These are phyloP conservation scores for Marchantia paleacea DNA, from an alignment of 225 moss, liverwort and hornwort species.

Conservation along the genomic window DNA sequence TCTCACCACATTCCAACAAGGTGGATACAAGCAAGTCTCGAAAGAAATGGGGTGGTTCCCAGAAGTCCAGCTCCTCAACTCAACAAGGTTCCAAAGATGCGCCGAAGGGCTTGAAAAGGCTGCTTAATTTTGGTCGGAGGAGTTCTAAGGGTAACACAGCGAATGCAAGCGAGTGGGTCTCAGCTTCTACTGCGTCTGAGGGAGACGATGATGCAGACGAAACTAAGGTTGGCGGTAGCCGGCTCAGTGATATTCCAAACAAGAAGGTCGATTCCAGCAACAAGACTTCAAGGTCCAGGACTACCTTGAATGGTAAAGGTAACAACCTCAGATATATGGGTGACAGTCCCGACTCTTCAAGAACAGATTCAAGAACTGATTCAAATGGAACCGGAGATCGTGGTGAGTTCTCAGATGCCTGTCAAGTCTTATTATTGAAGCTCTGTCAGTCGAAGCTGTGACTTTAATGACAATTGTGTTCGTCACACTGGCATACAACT, in stretches of 20 bases:
- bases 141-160: constrained; percentile 62
- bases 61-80: constrained; percentile 45
- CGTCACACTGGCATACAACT: too few species aligned
- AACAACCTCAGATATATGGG: constrained; percentile 47
- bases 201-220: constrained; percentile 77
- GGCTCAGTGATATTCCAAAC: constrained; percentile 49
- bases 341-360: constrained; percentile 41
- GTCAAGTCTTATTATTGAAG: too few species aligned
- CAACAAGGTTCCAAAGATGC: constrained; percentile 71
- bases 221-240: constrained; percentile 38
- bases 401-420: constrained; percentile 17
- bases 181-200: constrained; percentile 69
- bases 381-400: constrained; percentile 30
- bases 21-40: constrained; percentile 43
- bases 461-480: too few species aligned
- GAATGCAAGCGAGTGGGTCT: constrained; percentile 64
- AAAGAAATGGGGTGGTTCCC: constrained; percentile 79
- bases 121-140: constrained; percentile 79
- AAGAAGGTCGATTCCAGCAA: constrained; percentile 49
- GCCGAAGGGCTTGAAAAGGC: constrained; percentile 79
- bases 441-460: too few species aligned
- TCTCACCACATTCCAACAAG: constrained; percentile 58
- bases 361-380: constrained; percentile 19
- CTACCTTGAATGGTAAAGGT: constrained; percentile 31
- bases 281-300: constrained; percentile 20